These are phyloP conservation scores for Pestalotiopsis sp. DNA, from an alignment of 2,329 filamentous ascomycete species.

Conservation along the genomic window DNA sequence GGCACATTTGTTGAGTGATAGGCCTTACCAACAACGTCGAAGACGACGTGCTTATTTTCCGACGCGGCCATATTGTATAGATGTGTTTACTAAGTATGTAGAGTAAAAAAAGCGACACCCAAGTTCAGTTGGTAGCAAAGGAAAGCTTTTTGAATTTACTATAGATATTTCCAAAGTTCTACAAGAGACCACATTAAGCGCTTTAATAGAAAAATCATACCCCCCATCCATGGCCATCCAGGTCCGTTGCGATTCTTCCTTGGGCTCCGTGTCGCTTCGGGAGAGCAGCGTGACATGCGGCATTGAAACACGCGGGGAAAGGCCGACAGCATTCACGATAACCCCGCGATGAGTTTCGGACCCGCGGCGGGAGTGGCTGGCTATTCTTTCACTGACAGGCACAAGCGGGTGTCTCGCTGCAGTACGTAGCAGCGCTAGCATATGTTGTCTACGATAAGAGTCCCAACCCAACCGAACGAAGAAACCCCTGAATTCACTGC, in stretches of 20 bases:
- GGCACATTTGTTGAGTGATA: not conserved
- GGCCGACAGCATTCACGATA: not conserved
- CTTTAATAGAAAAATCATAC: not conserved
- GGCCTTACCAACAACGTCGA: constrained; percentile 48
- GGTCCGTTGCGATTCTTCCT: not conserved
- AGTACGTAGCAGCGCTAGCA: not conserved
- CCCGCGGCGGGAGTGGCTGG: not conserved
- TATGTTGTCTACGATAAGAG: not conserved
- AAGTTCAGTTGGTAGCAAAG: not conserved
- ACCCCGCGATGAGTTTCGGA: not conserved
- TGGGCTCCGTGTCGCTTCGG: not conserved
- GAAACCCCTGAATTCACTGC: not conserved
- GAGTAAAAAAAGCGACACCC: not conserved
- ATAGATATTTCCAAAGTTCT: too few species aligned
- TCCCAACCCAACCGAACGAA: not conserved
- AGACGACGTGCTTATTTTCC: constrained; percentile 44
- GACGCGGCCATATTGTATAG: not conserved
- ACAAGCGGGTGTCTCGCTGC: not conserved
- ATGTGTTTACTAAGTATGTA: not conserved
- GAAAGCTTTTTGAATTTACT: not conserved
- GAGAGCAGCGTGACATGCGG: not conserved
- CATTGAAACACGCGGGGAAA: not conserved
- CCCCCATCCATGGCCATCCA: not conserved
- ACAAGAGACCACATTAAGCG: not conserved
- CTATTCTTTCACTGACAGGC: not conserved